phyloP scores from a whole-genome alignment of 148 eudicot species.

The Salicornia ramosissima region DNA sequence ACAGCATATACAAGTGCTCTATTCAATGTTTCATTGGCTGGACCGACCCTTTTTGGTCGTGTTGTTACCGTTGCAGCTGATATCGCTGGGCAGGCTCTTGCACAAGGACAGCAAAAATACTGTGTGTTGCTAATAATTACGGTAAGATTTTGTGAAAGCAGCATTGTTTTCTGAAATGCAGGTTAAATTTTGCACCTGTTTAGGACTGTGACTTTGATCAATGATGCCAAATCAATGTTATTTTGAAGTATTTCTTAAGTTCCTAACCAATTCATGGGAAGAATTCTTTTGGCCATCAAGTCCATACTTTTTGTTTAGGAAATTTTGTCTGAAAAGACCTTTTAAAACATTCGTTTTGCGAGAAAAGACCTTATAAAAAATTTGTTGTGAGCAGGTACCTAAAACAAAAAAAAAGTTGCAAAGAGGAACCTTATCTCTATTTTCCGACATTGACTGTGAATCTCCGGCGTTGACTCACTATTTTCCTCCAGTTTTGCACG shows the following conservation, averaged over 20 bases:
- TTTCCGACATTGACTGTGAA: too few species aligned
- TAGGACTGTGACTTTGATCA: not conserved
- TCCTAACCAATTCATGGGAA: not conserved
- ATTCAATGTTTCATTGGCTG: conserved; percentile 89
- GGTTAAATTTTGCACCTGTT: not conserved
- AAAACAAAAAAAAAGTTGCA: too few species aligned
- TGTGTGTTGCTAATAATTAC: conserved; percentile 85
- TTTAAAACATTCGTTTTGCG: too few species aligned
- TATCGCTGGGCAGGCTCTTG: conserved; percentile 68
- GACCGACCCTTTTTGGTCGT: conserved; percentile 94
- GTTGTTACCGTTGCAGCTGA: conserved; percentile 68
- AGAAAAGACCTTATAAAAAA: too few species aligned
- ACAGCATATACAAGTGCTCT: conserved; percentile 76
- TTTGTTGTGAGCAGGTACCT: too few species aligned
- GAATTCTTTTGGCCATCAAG: not conserved
- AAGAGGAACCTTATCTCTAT: too few species aligned
- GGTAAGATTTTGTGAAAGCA: conserved; percentile 38
- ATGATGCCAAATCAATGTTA: not conserved
- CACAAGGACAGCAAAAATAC: conserved; percentile 59
- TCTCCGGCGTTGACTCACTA: too few species aligned
- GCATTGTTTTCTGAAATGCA: not conserved
- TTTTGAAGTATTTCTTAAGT: not conserved
- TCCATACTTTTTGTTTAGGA: not conserved
- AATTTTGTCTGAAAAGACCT: too few species aligned
- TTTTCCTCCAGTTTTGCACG: too few species aligned